phyloP scores from a whole-genome alignment of 2,329 filamentous ascomycete species.

The Trichoderma pleuroti region DNA sequence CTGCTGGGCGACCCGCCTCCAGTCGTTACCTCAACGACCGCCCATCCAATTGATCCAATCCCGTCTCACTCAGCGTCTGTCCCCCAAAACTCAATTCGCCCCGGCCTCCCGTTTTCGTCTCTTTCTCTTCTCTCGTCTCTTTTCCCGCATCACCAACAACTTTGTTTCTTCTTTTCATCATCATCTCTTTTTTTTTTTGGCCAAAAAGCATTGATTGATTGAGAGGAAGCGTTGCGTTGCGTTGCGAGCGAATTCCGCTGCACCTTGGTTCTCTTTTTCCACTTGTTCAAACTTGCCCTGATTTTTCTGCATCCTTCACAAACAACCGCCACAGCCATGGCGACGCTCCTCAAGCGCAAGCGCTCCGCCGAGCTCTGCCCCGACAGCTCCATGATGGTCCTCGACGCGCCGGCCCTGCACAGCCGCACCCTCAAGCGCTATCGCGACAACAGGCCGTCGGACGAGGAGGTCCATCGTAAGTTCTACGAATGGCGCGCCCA shows the following conservation, averaged over 20 bases:
- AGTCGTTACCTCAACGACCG: slow-evolving; percentile 13
- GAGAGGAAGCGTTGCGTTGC: background rate
- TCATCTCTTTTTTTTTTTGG: background rate
- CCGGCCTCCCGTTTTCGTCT: background rate
- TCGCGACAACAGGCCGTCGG: slow-evolving; percentile 56
- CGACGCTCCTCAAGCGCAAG: slow-evolving; percentile 61
- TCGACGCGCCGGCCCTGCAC: slow-evolving; percentile 39
- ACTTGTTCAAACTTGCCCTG: background rate
- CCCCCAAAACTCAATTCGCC: slow-evolving; percentile 12
- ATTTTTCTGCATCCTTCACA: background rate
- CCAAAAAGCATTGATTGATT: background rate
- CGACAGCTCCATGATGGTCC: slow-evolving; percentile 32
- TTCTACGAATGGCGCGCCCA: slow-evolving; percentile 25
- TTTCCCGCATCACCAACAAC: background rate
- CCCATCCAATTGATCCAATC: background rate
- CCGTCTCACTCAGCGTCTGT: background rate
- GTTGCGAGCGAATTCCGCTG: background rate
- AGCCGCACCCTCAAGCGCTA: slow-evolving; percentile 61
- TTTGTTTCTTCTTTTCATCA: background rate
- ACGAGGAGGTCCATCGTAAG: slow-evolving; percentile 54
- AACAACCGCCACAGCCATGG: background rate
- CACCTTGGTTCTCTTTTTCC: background rate
- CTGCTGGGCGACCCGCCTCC: background rate
- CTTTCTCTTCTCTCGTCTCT: background rate
- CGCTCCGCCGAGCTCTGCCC: slow-evolving; percentile 56